Conservation (phyloP, 2,329 filamentous ascomycete genomes). For the Monilinia fructigena region DNA sequence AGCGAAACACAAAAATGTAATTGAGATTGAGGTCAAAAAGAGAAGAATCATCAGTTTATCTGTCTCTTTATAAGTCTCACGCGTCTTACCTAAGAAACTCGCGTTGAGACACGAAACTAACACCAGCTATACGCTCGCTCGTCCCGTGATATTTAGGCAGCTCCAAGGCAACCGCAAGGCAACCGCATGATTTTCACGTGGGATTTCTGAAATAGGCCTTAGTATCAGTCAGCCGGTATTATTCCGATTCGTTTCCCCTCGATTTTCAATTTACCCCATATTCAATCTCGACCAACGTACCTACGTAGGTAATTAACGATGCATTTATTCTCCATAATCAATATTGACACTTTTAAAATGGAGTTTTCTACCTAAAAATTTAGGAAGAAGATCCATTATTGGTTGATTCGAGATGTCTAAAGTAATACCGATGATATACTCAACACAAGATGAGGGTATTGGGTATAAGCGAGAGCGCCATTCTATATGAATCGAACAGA, state of each 20-base stretch:
- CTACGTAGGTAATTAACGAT: too few species aligned
- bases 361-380: constrained; percentile 1
- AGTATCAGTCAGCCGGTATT: not conserved
- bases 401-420: not conserved
- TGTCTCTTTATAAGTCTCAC: constrained; percentile 2
- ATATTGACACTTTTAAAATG: not conserved
- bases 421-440: not conserved
- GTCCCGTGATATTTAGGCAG: constrained; percentile 16
- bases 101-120: not conserved
- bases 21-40: not conserved
- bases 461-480: not conserved
- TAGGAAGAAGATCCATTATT: not conserved
- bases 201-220: not conserved
- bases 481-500: too few species aligned
- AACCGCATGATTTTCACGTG: not conserved
- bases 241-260: not conserved
- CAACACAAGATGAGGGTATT: not conserved
- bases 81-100: not conserved
- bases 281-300: too few species aligned
- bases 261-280: not conserved
- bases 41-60: not conserved
- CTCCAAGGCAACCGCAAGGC: constrained; percentile 11
- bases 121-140: not conserved
- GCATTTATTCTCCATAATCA: not conserved
- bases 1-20: not conserved